Base-by-base conservation (phyloP, 2,329 filamentous ascomycete genomes). In the Colletotrichum tropicale region DNA sequence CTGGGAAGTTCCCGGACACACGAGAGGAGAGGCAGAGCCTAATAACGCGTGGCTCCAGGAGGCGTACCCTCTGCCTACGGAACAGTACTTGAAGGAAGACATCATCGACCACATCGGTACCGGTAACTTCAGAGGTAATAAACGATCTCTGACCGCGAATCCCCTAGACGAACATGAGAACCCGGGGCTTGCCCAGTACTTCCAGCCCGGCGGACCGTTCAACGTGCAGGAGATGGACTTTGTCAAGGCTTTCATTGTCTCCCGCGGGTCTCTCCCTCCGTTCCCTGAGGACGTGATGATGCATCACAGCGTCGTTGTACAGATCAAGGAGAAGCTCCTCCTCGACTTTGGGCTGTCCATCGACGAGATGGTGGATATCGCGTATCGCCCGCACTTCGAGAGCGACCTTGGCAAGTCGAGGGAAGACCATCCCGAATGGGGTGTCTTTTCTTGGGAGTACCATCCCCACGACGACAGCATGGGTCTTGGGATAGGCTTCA, bases 1-100 rank as follows among this genome's bases (percentile, higher is more conserved):
- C 15, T 79, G 77, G 78, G 72, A 79, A 43, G 34, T 76, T 5
- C 77, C 78, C 1, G 60, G 38, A 8, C 71, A 73, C 52, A 55
- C 52, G 38, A 18, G 52, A 38, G 48, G 67, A 30, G n/a, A 58
- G 18, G 34, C n/a, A 15, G 26, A 32, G 4, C 60, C 52, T 5
- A 10, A 34, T 36, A 15, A 15, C 12, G 64, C 66, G 16, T 30
- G 43, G 15, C 21, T 43, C 9, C 18, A 43, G 18, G 16, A 38
- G 16, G 26, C 26, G 18, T 34, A 66, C n/a, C 69, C 76, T 9
- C 24, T 38, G 16, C 36, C 65, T 4, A 38, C 43, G 24, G 48
- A 28, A 4, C 56, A 74, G 65, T 77, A 77, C 24, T 71, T 75
- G 8, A 8, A 38, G 3, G 43, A 69, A 24, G 68, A 65, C 32